Base-by-base conservation (phyloP, 257 asterid species). In the Petunia secreta region DNA sequence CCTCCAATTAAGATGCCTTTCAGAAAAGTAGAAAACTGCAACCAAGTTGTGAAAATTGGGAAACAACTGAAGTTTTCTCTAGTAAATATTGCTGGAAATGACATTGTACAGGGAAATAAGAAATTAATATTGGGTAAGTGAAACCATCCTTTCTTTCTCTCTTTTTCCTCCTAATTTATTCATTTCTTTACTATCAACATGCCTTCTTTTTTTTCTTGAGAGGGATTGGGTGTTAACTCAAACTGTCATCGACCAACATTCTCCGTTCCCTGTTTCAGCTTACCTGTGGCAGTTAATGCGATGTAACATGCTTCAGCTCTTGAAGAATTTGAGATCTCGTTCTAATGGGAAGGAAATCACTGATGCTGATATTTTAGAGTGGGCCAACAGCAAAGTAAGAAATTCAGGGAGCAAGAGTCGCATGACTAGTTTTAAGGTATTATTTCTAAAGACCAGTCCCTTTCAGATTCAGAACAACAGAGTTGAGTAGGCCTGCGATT, bases 1-100 rank as follows among this genome's bases (percentile, higher is more conserved):
- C 99, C 99, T 83, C 99, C 99, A 76, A 94, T 96, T 62, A 90
- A 92, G 85, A 91, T 91, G 99, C 99, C 98, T 59, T 94, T 94
- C 86, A 87, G 93, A 77, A 92, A 94, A 91, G 98, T 94, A 76
- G 98, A 94, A 86, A 94, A 94, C 67, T 94, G 98, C 90, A 96
- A 96, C 86, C 99, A 94, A 89, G 99, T 96, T 71, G 90, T 96
- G 89, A 93, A 91, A 87, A 90, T 95, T 4, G 99, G 99, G 86
- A 92, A 90, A 84, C 98, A 93, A 73, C 86, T 93, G 88, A 95
- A 92, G 88, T 94, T 96, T 85, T 96, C 99, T 80, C 95, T 96
- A 4, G 99, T 96, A 76, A 96, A 94, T 82, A 84, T 96, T 58
- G 97, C 98, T 83, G 98, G 99, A 82, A 92, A 93, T 76, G 99